Evolutionary conservation across 768 basidiomycete genomes (phyloP).

Genomic region (Termitomyces sp.): DNA sequence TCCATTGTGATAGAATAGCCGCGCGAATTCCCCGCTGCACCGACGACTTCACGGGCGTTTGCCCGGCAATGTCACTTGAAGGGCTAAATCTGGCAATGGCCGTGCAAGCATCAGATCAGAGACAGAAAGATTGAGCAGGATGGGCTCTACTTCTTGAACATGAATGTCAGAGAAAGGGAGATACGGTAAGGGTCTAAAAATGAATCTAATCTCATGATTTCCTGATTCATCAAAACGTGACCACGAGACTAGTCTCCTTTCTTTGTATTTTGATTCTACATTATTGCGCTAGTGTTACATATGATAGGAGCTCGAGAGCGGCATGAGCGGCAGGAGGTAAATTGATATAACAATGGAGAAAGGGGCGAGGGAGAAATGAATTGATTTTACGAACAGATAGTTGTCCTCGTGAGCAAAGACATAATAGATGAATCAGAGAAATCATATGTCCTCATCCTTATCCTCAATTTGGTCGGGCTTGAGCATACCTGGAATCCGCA

Average conservation of each 20-base stretch:
- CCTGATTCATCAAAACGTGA: slow-evolving; percentile 9
- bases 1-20: slow-evolving; percentile 77
- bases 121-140: slow-evolving; percentile 2
- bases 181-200: neutral
- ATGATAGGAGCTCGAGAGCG: slow-evolving; percentile 27
- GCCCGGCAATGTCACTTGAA: slow-evolving; percentile 78
- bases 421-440: slow-evolving; percentile 3
- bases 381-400: slow-evolving; percentile 22
- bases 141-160: slow-evolving; percentile 71
- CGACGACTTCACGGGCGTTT: slow-evolving; percentile 90
- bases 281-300: slow-evolving; percentile 41
- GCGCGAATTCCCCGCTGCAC: slow-evolving; percentile 86
- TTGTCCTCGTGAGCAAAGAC: slow-evolving; percentile 15
- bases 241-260: slow-evolving; percentile 3
- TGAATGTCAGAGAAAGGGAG: slow-evolving; percentile 18
- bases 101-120: slow-evolving; percentile 6
- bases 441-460: slow-evolving; percentile 82
- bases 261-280: slow-evolving; percentile 29
- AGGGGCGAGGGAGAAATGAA: slow-evolving; percentile 18
- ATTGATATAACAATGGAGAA: slow-evolving; percentile 25
- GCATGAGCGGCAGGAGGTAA: slow-evolving; percentile 15
- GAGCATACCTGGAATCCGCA: slow-evolving; percentile 96
- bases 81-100: slow-evolving; percentile 51
- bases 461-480: slow-evolving; percentile 94
- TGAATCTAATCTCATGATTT: neutral